Base-by-base conservation (phyloP, 305 asterid species). In the Plantago lanceolata region DNA sequence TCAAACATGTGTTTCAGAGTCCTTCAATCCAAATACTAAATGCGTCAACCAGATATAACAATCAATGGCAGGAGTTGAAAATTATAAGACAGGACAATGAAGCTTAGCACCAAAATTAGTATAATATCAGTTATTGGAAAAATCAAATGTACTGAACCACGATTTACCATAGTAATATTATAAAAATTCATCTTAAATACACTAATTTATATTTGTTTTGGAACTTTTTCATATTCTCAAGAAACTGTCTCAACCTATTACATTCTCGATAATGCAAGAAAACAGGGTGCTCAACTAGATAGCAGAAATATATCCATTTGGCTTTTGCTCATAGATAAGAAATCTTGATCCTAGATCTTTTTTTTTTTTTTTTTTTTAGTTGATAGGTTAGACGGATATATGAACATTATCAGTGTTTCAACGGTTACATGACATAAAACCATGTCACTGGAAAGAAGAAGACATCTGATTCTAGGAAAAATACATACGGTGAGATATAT, bases 1-100 rank as follows among this genome's bases (percentile, higher is more conserved):
- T 93, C 99, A 73, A 90, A 88, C 93, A 78, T 83, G 67, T 93
- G 96, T 72, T 79, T 84, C 71, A 93, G 85, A 2, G 99, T 93
- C 94, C 99, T 93, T 72, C 81, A 83, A 24, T 61, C 71, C 65
- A 75, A 60, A 73, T 60, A 61, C n/a, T 51, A 63, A 51, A 65
- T 64, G 59, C 51, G 61, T 73, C 66, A 72, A 73, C 20, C 61
- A 44, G 16, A 60, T 33, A 55, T 24, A 63, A 64, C 37, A 35
- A 68, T 28, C 53, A 31, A 12, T 19, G 7, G 17, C 11, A 40
- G 16, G 9, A 12, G 19, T 40, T 40, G 16, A 40, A 13, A 40
- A 40, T 3, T 12, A 40, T 24, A 24, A 24, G 28, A 24, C 28
- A 24, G 28, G 28, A 24, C 28, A 24, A 24, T 0, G 47, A 8